Evolutionary conservation across 2,329 filamentous ascomycete genomes (phyloP).

Genomic region (Penicillium psychrosexuale): DNA sequence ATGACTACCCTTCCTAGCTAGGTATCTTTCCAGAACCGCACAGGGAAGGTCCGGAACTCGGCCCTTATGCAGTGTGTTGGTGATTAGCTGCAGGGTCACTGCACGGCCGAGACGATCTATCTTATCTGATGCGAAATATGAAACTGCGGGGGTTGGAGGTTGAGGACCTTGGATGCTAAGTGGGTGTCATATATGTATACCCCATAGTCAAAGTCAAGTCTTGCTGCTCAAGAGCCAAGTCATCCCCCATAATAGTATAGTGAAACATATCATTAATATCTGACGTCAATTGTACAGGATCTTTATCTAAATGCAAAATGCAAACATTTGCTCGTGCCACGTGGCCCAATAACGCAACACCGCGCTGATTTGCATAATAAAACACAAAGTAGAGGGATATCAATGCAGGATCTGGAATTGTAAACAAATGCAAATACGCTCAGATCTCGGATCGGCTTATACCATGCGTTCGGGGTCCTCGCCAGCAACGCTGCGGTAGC

Average conservation of each 20-base stretch:
- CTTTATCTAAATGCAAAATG: constrained; percentile 14
- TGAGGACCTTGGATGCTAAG: neutral
- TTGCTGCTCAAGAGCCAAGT: neutral
- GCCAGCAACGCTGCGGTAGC: constrained; percentile 57
- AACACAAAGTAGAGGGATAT: constrained; percentile 7
- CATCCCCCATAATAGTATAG: neutral
- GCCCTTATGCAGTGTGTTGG: neutral
- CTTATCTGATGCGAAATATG: constrained; percentile 1
- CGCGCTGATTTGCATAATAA: constrained; percentile 5
- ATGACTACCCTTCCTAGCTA: neutral
- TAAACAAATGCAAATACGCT: neutral
- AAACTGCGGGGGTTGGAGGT: neutral
- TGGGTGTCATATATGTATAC: neutral
- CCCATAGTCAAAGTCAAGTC: neutral
- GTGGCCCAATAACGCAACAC: constrained; percentile 5
- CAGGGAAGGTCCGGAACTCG: neutral
- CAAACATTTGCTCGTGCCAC: constrained; percentile 7
- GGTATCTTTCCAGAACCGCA: neutral
- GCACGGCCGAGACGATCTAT: neutral
- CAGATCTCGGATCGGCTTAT: constrained; percentile 14
- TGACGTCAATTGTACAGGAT: constrained; percentile 20
- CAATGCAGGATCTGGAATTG: neutral
- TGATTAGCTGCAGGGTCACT: neutral
- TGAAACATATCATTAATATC: constrained; percentile 15
- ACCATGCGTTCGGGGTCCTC: constrained; percentile 38